These are phyloP conservation scores for Danielozyma ontarioensis DNA, from an alignment of 805 yeast species.

Conservation along the genomic window DNA sequence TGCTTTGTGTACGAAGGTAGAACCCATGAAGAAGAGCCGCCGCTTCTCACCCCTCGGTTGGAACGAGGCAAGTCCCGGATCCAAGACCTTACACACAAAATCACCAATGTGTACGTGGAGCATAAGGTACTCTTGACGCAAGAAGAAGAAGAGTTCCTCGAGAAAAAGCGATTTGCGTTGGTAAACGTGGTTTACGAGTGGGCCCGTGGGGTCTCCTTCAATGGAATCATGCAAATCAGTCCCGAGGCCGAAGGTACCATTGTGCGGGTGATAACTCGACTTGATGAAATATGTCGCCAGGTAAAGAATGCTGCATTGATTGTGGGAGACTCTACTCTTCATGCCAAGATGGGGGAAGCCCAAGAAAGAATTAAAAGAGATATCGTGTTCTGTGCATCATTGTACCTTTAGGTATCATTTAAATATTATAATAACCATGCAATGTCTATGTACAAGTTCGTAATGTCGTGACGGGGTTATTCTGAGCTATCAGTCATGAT, in stretches of 20 bases:
- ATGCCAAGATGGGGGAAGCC: slow-evolving; percentile 83
- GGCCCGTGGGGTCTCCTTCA: slow-evolving; percentile 92
- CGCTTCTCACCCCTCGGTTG: slow-evolving; percentile 68
- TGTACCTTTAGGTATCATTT: slow-evolving; percentile 56
- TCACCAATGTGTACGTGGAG: slow-evolving; percentile 55
- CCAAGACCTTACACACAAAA: slow-evolving; percentile 59
- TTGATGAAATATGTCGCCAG: slow-evolving; percentile 93
- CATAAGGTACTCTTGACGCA: slow-evolving; percentile 72
- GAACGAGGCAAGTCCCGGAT: slow-evolving; percentile 66
- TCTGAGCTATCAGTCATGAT: neutral
- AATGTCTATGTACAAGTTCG: neutral
- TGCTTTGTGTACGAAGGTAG: slow-evolving; percentile 91
- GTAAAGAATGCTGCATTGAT: slow-evolving; percentile 91
- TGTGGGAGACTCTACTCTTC: slow-evolving; percentile 88
- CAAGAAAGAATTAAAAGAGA: slow-evolving; percentile 95
- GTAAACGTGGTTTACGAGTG: slow-evolving; percentile 95
- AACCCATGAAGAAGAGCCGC: slow-evolving; percentile 58
- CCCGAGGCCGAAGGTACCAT: slow-evolving; percentile 94
- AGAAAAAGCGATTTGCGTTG: slow-evolving; percentile 79
- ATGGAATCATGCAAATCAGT: slow-evolving; percentile 84
- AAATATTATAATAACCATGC: neutral
- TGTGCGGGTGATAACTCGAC: slow-evolving; percentile 88
- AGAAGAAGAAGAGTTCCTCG: slow-evolving; percentile 82
- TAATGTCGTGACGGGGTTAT: neutral
- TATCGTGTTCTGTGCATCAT: slow-evolving; percentile 93